Evolutionary conservation across 306 rosid species (phyloP), one percentile per base, ranked within the genome.

Genomic region (Ziziphus jujuba): DNA sequence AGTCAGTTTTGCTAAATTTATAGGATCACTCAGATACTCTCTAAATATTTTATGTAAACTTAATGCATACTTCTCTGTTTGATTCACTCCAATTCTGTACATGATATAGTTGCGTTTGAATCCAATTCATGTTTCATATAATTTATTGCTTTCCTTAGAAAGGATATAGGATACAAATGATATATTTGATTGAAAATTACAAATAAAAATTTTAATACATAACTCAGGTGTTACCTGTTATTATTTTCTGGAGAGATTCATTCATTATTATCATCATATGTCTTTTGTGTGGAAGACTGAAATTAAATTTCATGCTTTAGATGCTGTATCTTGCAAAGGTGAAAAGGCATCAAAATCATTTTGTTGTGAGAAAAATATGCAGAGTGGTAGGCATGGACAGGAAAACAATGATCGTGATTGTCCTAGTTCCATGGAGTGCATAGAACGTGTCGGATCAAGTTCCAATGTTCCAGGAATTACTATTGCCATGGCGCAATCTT

Each of bases 361-460:
- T 76, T 73, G 49, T 16, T 52, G 75, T 63, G 87, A 79, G 72
- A 80, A 82, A 69, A 81, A 74, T 69, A 61, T 81, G 82, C 84
- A 59, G 67, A 86, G 75, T 76, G 93, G 82, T 48, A 74, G 76
- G 65, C 81, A 48, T 25, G 83, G 73, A 12, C 76, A 70, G 61
- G 91, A 80, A 61, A 79, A 65, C 50, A 62, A 54, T 71, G 86
- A 75, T 75, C 79, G 79, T 76, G 80, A 86, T 73, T 74, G 48
- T 84, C 87, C 82, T 64, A 80, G 76, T 63, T 45, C 81, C 49
- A 23, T 24, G 13, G 91, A 89, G 17, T 74, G 84, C 71, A 75
- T 72, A 63, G 96, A 92, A 75, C 89, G 71, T 62, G 97, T 78
- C 63, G 92, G 75, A 50, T 92, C 97, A 63, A 87, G 95, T 88